A percentile compares a stretch with the other conserved stretches of the same genome.
These are phyloP conservation scores for Gardenia jasminoides DNA, from an alignment of 257 asterid genomes.

Conservation along the genomic window DNA sequence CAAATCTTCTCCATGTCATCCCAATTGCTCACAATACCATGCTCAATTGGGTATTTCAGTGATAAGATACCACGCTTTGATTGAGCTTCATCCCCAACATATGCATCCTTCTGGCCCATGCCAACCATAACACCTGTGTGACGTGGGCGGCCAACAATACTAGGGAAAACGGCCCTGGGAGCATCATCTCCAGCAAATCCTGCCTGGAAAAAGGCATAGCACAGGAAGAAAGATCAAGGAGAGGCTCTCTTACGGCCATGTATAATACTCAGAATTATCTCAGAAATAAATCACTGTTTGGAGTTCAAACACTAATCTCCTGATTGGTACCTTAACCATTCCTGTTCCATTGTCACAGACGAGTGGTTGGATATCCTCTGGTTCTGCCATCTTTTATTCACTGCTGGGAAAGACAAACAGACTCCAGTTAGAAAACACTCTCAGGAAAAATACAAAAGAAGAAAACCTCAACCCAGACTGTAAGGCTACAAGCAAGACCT, in stretches of 20 bases:
- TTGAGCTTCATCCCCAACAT: constrained; percentile 46
- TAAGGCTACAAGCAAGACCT: not conserved
- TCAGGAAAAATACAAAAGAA: not conserved
- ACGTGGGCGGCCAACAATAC: constrained; percentile 40
- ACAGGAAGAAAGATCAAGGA: not conserved
- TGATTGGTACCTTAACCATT: constrained; percentile 29
- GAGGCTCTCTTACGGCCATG: not conserved
- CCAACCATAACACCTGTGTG: constrained; percentile 44
- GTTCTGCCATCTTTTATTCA: constrained; percentile 21
- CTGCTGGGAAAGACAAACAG: constrained; percentile 5
- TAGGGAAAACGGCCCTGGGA: constrained; percentile 45
- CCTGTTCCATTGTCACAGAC: constrained; percentile 36
- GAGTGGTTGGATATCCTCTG: constrained; percentile 29
- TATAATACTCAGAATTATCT: not conserved
- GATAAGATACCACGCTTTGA: constrained; percentile 41
- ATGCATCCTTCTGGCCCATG: constrained; percentile 40
- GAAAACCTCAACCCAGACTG: not conserved
- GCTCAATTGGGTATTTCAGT: constrained; percentile 40
- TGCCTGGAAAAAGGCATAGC: constrained; percentile 21
- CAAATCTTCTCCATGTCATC: constrained; percentile 46
- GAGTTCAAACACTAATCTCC: not conserved
- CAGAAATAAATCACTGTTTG: not conserved
- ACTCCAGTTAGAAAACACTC: not conserved
- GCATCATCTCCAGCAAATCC: constrained; percentile 50
- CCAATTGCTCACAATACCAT: constrained; percentile 46